Conservation (phyloP, 2,329 filamentous ascomycete genomes). For the Ilyonectria mors-panacis region DNA sequence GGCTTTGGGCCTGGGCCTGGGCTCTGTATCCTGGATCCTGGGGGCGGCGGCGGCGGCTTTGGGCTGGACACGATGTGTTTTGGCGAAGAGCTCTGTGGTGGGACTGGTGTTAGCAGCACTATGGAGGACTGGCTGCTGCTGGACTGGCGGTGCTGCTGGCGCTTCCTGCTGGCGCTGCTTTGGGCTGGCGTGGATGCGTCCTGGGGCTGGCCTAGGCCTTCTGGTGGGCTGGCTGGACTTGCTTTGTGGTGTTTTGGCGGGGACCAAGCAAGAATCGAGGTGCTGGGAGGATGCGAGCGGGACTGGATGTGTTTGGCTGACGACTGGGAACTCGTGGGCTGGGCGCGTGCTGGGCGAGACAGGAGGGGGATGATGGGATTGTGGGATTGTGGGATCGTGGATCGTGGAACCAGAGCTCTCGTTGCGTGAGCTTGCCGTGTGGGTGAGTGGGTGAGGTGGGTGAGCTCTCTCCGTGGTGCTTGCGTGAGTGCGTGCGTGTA, state of each 20-base stretch:
- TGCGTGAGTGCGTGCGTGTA: conserved; percentile 32
- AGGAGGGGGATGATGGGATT: conserved; percentile 17
- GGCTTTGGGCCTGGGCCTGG: conserved; percentile 13
- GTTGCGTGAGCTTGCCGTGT: conserved; percentile 19
- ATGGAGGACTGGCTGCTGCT: not conserved
- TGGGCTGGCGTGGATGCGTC: conserved; percentile 27
- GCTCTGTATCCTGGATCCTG: conserved; percentile 1
- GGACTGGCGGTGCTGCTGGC: not conserved
- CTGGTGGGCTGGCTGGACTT: conserved; percentile 13
- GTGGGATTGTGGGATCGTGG: conserved; percentile 4
- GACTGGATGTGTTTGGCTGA: conserved; percentile 2
- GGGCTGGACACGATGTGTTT: not conserved
- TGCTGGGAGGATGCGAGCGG: conserved; percentile 2
- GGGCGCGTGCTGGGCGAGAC: conserved; percentile 18
- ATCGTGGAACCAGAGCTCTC: conserved; percentile 13
- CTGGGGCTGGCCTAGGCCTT: conserved; percentile 17
- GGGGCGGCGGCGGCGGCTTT: conserved; percentile 18
- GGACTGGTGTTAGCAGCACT: conserved; percentile 2
- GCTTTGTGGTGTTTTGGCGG: conserved; percentile 10
- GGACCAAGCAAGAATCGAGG: not conserved
- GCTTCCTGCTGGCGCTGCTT: conserved; percentile 16
- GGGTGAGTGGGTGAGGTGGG: conserved; percentile 24
- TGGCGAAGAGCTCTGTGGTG: too few relatives aligned
- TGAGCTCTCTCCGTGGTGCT: conserved; percentile 31
- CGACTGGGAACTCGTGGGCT: conserved; percentile 1